phyloP scores from a whole-genome alignment of 768 basidiomycete species.

The Leccinum arenicola region DNA sequence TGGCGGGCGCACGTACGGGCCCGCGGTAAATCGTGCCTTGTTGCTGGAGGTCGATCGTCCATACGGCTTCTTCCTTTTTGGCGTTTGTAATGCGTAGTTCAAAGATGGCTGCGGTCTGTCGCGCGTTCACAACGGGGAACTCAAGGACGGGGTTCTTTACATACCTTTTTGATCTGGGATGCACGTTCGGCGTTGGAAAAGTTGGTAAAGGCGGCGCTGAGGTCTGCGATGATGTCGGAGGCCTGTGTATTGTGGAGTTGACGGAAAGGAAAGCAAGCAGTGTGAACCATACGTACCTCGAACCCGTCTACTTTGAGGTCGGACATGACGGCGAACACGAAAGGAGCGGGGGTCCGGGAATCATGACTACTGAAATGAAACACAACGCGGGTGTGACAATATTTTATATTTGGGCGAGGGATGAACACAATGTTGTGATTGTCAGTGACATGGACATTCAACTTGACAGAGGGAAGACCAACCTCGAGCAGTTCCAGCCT shows the following conservation, averaged over 20 bases:
- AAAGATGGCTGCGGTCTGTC: slow-evolving; percentile 83
- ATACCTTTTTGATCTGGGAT: slow-evolving; percentile 58
- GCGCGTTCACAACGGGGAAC: no score
- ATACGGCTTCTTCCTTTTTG: slow-evolving; percentile 65
- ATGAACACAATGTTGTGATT: no score
- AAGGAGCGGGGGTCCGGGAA: background rate
- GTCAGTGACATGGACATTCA: no score
- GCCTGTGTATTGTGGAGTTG: background rate
- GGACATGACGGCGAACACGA: slow-evolving; percentile 45
- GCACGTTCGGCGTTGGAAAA: no score
- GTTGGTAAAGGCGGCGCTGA: no score
- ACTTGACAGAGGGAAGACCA: no score
- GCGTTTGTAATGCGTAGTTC: slow-evolving; percentile 78
- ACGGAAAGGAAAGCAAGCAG: background rate
- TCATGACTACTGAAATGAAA: no score
- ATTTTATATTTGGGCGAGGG: no score
- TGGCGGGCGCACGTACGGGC: slow-evolving; percentile 41
- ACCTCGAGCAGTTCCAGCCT: no score
- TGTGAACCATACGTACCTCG: slow-evolving; percentile 41
- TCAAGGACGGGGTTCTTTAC: no score
- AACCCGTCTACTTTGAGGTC: slow-evolving; percentile 74
- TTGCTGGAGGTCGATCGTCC: slow-evolving; percentile 95
- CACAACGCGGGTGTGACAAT: background rate
- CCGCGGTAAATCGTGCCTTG: slow-evolving; percentile 76
- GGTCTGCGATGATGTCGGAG: no score